Evolutionary conservation across 495 filamentous ascomycete species (phyloP), one percentile per base, ranked within the genome.

Genomic region (Ascobolus immersus): DNA sequence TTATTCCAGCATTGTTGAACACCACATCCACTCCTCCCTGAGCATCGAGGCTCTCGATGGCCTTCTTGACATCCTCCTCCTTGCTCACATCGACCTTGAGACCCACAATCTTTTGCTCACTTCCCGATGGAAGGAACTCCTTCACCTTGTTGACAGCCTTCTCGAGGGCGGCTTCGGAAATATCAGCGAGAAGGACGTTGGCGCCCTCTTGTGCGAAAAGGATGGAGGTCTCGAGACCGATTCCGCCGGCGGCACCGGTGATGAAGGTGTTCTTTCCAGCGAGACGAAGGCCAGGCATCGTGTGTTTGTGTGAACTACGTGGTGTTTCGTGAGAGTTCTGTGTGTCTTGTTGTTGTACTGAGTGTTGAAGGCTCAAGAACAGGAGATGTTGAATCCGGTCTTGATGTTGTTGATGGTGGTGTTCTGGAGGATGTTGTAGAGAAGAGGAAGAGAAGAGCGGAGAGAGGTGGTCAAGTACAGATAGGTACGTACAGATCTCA

Each of bases 1-100:
- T 96, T 49, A 96, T 96, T 12, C 86, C 86, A 0, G 86, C 86
- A 49, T 96, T 96, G 65, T 96, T 96, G 68, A 92, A 96, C 40
- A 96, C 77, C 43, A 93, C 61, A 51, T 96, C 86, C 0, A 79
- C 57, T n/a, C 86, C 86, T 44, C 81, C 84, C 79, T 77, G 91
- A 29, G 56, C 38, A 46, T 93, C 82, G 30, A 80, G 51, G 2
- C 59, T 52, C 35, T 70, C 67, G n/a, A 91, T 62, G 40, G 68
- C 59, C 19, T 71, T 64, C 40, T 73, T 53, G 15, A 92, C 67
- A 20, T 78, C 62, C 38, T 59, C 44, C 54, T 92, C 81, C 44
- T 78, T 76, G 29, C 63, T 61, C 17, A 71, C 67, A 43, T 71
- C 61, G 40, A 62, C 65, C 21, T 65, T 63, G 11, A 43, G 52